Evolutionary conservation across 2,329 filamentous ascomycete species (phyloP).

Genomic region (Aspergillus versicolor): DNA sequence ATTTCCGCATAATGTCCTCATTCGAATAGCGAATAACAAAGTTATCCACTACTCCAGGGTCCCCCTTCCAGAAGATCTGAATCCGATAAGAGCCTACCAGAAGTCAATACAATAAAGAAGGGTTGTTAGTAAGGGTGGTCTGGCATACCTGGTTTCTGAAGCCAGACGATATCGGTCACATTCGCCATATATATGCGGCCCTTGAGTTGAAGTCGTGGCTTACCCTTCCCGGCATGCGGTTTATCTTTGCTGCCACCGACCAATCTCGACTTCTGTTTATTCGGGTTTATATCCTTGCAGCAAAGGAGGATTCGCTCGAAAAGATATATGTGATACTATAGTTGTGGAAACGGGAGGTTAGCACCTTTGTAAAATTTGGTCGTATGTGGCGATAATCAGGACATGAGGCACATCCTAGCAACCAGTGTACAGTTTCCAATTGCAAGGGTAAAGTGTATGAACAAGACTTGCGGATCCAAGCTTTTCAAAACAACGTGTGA

Average conservation of each 20-base stretch:
- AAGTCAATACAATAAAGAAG: neutral
- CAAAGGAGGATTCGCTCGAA: conserved; percentile 95
- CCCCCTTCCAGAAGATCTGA: conserved; percentile 98
- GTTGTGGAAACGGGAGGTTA: conserved; percentile 14
- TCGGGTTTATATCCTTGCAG: conserved; percentile 89
- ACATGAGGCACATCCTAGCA: no score
- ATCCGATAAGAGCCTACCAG: conserved; percentile 80
- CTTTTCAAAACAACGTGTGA: conserved; percentile 4
- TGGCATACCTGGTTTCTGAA: conserved; percentile 79
- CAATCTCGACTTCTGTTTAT: conserved; percentile 71
- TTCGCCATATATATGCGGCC: conserved; percentile 99
- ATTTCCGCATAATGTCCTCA: conserved; percentile 91
- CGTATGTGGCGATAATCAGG: neutral
- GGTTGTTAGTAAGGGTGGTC: neutral
- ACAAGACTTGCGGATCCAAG: neutral
- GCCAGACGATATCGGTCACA: conserved; percentile 87
- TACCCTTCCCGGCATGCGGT: conserved; percentile 68
- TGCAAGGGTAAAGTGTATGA: neutral
- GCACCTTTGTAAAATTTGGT: neutral
- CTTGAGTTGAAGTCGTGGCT: conserved; percentile 80
- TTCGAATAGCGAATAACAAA: conserved; percentile 92
- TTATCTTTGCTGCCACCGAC: conserved; percentile 68
- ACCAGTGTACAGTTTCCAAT: neutral
- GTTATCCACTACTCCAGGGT: conserved; percentile 91
- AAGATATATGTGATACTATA: conserved; percentile 92